Conservation (phyloP, 73 alveolate genomes). For the Symbiodinium pilosum region DNA sequence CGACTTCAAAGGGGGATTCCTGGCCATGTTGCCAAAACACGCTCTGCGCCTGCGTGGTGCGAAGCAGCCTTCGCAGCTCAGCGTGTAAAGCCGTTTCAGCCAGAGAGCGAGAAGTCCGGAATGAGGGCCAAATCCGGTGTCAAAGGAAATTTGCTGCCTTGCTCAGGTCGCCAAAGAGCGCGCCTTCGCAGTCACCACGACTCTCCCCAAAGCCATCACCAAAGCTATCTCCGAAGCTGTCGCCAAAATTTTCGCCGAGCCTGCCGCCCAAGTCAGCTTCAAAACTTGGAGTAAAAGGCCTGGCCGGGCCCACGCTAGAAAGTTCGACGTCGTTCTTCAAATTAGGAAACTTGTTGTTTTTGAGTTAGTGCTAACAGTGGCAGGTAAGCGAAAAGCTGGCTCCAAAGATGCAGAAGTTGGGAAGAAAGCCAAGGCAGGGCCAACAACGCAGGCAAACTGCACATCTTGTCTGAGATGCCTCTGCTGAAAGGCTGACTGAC, state of each 20-base stretch:
- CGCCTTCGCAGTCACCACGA: neutral
- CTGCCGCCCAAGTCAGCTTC: too few species aligned
- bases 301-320: too few species aligned
- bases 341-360: too few species aligned
- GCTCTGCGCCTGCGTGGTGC: constrained; percentile 36
- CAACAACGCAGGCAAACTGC: too few species aligned
- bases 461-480: neutral
- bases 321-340: too few species aligned
- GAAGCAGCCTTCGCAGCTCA: neutral
- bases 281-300: too few species aligned
- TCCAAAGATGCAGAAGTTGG: neutral
- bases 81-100: neutral
- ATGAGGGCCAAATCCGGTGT: neutral
- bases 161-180: constrained; percentile 15
- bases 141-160: too few species aligned
- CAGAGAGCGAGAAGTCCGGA: neutral
- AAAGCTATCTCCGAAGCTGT: neutral
- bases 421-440: constrained; percentile 18
- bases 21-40: constrained; percentile 49
- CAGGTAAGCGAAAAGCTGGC: constrained; percentile 41
- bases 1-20: constrained; percentile 65
- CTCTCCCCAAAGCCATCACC: neutral
- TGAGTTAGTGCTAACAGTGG: neutral
- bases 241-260: neutral
- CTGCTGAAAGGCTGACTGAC: neutral